Evolutionary conservation across 306 rosid genomes (phyloP).

Genomic region (Arachis stenosperma): DNA sequence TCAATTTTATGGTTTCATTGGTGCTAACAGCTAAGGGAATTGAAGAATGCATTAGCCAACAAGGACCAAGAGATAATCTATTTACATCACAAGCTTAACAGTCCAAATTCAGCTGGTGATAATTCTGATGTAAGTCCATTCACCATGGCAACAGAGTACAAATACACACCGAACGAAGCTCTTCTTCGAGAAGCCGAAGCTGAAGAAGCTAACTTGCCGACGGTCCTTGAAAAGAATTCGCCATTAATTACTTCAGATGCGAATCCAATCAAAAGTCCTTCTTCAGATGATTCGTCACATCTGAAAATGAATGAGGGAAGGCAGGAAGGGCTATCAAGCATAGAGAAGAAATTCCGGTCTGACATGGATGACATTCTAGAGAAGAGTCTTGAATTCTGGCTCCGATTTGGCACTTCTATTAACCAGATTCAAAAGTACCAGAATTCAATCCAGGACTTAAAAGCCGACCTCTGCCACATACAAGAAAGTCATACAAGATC

Average conservation of each 20-base stretch:
- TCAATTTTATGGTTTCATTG: not conserved
- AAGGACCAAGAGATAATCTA: constrained; percentile 70
- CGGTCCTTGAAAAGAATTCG: constrained; percentile 28
- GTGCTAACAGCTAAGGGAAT: constrained; percentile 54
- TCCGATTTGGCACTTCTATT: constrained; percentile 80
- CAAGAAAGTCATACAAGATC: constrained; percentile 44
- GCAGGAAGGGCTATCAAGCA: constrained; percentile 43
- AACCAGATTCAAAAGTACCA: constrained; percentile 91
- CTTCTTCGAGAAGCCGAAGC: constrained; percentile 27
- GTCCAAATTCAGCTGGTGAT: constrained; percentile 11
- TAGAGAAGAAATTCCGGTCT: constrained; percentile 66
- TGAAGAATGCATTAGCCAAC: constrained; percentile 53
- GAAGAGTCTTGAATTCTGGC: constrained; percentile 84
- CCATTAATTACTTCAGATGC: constrained; percentile 31
- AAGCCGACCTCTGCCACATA: constrained; percentile 51
- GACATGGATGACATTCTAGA: constrained; percentile 71
- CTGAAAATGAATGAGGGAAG: constrained; percentile 30
- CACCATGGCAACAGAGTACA: constrained; percentile 51
- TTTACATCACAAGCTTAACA: constrained; percentile 51
- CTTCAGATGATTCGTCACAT: constrained; percentile 8
- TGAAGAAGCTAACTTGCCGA: constrained; percentile 42
- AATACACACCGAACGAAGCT: constrained; percentile 54
- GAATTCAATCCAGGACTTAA: constrained; percentile 76
- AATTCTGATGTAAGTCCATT: constrained; percentile 55
- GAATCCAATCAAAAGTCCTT: constrained; percentile 29